Base-by-base conservation (phyloP, 176 grass and related monocot species). In the Miscanthus lutarioriparius region DNA sequence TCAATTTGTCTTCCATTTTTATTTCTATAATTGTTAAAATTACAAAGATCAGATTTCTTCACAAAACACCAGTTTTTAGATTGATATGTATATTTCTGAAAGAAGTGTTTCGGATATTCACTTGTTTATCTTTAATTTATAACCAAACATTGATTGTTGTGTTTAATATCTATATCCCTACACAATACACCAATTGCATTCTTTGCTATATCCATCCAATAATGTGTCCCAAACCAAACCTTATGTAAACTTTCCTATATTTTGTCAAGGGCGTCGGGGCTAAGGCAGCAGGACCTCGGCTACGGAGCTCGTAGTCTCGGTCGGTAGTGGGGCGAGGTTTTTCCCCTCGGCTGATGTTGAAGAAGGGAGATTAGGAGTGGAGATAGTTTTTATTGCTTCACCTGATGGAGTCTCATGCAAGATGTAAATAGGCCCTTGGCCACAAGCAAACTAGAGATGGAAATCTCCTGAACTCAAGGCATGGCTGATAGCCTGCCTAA, bases 1-100 rank as follows among this genome's bases (percentile, higher is more conserved):
- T 49, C 45, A 33, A 6, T 51, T 74, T 74, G 49, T 74, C 15
- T 74, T 49, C 27, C 25, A 48, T 51, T 74, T 74, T 74, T 74
- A 45, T 74, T 74, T 51, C 27, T 74, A 33, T 48, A 47, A 28
- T 30, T 74, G 25, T 48, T 74, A 14, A 49, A 27, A 49, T 48
- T 49, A 16, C 12, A 72, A 72, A 16, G 13, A 6, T 74, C 3
- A 30, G 14, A 73, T 45, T 67, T 67, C 26, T 30, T 28, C 4
- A 28, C 12, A 27, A 64, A 64, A 64, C 25, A 64, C 5, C 12
- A 2, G 11, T 28, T 64, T 64, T 30, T 28, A 13, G 5, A 28
- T 28, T 64, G 25, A 14, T 64, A 12, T 64, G 26, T 64, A 28
- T 64, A 64, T 64, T 64, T 64, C 11, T 30, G 62, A 64, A 27